Conservation (phyloP, 208 protist species). For the Acanthamoeba castellanii region DNA sequence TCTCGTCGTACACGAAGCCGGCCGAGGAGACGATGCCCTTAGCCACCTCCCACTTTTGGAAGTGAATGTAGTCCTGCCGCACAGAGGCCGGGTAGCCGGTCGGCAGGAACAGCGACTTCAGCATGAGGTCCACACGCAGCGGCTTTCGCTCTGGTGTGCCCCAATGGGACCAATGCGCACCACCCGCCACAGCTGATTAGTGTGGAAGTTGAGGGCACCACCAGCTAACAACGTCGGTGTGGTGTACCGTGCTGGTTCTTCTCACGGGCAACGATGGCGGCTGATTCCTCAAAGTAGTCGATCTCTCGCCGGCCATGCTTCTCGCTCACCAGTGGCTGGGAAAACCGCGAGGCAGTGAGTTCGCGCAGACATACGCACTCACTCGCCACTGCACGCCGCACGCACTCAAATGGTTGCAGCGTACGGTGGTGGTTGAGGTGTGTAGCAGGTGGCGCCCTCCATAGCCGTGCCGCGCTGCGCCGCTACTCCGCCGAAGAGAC, state of each 20-base stretch:
- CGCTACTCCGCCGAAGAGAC: too few relatives aligned
- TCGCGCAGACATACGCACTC: background rate
- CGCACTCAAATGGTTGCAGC: background rate
- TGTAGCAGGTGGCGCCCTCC: too few relatives aligned
- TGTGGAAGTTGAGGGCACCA: too few relatives aligned
- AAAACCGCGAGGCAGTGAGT: background rate
- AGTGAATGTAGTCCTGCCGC: conserved; percentile 52
- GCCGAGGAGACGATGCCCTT: conserved; percentile 57
- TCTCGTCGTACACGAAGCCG: conserved; percentile 1
- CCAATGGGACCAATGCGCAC: background rate
- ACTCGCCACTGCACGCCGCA: background rate
- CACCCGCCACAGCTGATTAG: background rate
- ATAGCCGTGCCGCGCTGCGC: too few relatives aligned
- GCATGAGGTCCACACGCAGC: background rate
- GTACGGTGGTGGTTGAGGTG: too few relatives aligned
- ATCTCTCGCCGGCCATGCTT: background rate
- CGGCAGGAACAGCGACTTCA: conserved; percentile 63
- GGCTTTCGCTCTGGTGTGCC: background rate
- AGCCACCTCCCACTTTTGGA: conserved; percentile 66
- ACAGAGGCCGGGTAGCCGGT: conserved; percentile 40
- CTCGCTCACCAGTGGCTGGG: background rate
- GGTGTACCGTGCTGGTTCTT: background rate
- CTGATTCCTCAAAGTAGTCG: background rate
- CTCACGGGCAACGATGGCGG: background rate
- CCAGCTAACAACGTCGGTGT: background rate